These are phyloP conservation scores for Chlamydomonas eustigma DNA, from an alignment of 139 green algal species.

Conservation along the genomic window DNA sequence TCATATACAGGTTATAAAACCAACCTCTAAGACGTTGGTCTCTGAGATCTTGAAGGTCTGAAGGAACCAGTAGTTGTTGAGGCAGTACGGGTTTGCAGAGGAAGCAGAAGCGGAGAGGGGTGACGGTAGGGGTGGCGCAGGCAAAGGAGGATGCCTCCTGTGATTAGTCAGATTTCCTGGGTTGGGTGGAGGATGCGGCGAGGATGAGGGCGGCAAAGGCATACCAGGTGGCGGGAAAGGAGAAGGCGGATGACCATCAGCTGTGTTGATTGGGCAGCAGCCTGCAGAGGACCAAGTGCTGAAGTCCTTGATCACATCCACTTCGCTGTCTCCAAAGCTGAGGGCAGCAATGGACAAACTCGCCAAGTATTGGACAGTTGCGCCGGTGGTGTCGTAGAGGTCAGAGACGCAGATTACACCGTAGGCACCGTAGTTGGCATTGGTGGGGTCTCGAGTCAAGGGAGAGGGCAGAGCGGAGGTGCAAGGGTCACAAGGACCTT, in stretches of 20 bases:
- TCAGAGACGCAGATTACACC: not conserved
- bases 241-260: not conserved
- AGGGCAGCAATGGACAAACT: not conserved
- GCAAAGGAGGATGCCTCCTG: not conserved
- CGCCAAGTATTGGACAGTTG: not conserved
- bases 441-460: not conserved
- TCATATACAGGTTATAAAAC: no score
- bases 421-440: not conserved
- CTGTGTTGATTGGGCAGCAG: not conserved
- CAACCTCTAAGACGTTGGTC: not conserved
- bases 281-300: not conserved
- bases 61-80: not conserved
- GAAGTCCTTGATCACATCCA: not conserved
- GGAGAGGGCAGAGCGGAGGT: not conserved
- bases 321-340: not conserved
- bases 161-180: no score
- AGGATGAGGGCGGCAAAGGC: not conserved
- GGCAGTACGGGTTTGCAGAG: not conserved
- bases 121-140: not conserved
- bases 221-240: not conserved
- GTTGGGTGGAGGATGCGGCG: not conserved
- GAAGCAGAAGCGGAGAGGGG: no score
- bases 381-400: not conserved
- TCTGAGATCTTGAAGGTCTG: not conserved
- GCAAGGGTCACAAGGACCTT: not conserved